Evolutionary conservation across 257 asterid species (phyloP).

Genomic region (Solanum pinnatisectum): DNA sequence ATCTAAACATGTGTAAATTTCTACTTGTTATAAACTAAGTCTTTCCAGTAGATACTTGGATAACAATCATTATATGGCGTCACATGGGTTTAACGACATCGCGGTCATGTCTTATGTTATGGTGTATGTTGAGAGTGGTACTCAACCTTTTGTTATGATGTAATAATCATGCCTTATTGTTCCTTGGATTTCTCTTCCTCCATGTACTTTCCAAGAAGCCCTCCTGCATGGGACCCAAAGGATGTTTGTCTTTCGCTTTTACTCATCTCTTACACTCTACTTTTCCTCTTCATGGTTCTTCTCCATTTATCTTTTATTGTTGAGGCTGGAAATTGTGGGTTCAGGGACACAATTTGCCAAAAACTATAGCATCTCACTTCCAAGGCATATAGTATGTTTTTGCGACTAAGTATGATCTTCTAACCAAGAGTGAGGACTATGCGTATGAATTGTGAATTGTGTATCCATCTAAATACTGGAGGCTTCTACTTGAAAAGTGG

Average conservation of each 20-base stretch:
- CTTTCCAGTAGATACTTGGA: background rate
- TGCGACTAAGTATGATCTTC: background rate
- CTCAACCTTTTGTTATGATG: background rate
- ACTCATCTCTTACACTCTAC: background rate
- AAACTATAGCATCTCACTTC: background rate
- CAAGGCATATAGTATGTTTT: background rate
- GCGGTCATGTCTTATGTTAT: background rate
- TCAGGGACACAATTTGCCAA: background rate
- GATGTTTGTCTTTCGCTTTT: background rate
- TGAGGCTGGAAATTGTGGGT: background rate
- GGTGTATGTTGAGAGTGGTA: background rate
- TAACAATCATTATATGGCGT: background rate
- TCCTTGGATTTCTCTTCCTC: background rate
- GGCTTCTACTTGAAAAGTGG: background rate
- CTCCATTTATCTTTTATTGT: background rate
- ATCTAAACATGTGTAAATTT: background rate
- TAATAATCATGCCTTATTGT: background rate
- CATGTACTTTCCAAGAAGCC: background rate
- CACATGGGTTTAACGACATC: background rate
- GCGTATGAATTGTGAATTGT: background rate
- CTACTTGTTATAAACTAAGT: background rate
- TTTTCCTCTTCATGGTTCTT: background rate
- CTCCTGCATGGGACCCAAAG: background rate
- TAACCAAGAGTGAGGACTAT: background rate
- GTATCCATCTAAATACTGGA: background rate